Percentiles rank a stretch among this genome's conserved stretches.
Conservation (phyloP, 768 basidiomycete species). For the Lactarius trivialis region DNA sequence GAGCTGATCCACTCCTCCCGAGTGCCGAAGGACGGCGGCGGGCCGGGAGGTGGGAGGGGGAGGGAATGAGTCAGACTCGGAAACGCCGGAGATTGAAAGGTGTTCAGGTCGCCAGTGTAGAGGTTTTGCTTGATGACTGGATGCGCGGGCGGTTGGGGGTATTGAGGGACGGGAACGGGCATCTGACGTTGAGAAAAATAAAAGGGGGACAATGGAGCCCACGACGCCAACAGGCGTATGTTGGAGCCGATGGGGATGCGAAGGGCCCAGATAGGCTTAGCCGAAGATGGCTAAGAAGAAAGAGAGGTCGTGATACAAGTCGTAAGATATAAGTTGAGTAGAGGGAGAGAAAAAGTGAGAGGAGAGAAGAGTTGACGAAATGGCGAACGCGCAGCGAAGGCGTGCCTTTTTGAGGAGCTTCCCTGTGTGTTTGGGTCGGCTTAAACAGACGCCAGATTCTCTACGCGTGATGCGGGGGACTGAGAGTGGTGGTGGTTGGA, state of each 20-base stretch:
- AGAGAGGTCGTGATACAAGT: slow-evolving; percentile 62
- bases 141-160: slow-evolving; percentile 52
- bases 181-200: slow-evolving; percentile 49
- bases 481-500: slow-evolving; percentile 27
- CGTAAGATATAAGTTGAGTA: slow-evolving; percentile 43
- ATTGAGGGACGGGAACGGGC: slow-evolving; percentile 78
- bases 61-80: slow-evolving; percentile 51
- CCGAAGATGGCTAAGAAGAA: slow-evolving; percentile 35
- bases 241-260: slow-evolving; percentile 31
- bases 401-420: slow-evolving; percentile 65
- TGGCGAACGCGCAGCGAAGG: slow-evolving; percentile 92
- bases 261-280: slow-evolving; percentile 36
- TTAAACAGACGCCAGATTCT: slow-evolving; percentile 14
- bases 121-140: slow-evolving; percentile 53
- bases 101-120: slow-evolving; percentile 36
- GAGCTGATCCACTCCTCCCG: slow-evolving; percentile 71
- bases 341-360: slow-evolving; percentile 29
- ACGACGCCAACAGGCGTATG: slow-evolving; percentile 15
- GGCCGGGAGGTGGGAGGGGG: slow-evolving; percentile 52
- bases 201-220: slow-evolving; percentile 20
- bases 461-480: slow-evolving; percentile 5
- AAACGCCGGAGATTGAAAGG: slow-evolving; percentile 39
- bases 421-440: slow-evolving; percentile 15
- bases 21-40: slow-evolving; percentile 57
- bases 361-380: slow-evolving; percentile 28